Base-by-base conservation (phyloP, 331 rosid species). In the Pyrus hybrid region DNA sequence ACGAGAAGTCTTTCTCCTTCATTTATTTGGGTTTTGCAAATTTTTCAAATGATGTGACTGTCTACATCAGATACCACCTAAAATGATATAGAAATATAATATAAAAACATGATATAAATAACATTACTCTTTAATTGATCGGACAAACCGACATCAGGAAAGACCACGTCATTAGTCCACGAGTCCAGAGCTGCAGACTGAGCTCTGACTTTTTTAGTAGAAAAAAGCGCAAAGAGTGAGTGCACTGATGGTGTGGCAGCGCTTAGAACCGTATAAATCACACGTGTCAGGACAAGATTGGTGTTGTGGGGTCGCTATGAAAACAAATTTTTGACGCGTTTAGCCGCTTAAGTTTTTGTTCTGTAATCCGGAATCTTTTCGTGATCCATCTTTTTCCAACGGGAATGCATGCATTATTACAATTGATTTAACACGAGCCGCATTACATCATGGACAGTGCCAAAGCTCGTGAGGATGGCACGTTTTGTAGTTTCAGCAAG, bases 391-490 rank as follows among this genome's bases (percentile, higher is more conserved):
- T 67, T 81, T 58, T 43, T 22, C 70, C 77, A 71, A 73, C 80
- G 83, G 22, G 56, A 33, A 29, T 8, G 18, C 11, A 5, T 57
- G 85, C 74, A 80, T 80, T 70, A 84, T 84, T 80, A 37, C 71
- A 57, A 51, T 49, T 74, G 89, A 84, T 43, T 49, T 22, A 77
- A 73, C 80, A 64, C 33, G 63, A 65, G 57, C 67, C 35, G 65
- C 73, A 65, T 56, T 21, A n/a, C 25, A 68, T 23, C 57, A 70
- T 68, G 81, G 89, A 86, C 88, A 76, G 83, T 75, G 96, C 82
- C 90, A 82, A 89, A 70, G 84, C 97, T 89, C 97, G 97, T 91
- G 97, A 89, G 63, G 64, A 58, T 86, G 91, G 86, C 84, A 87
- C 1, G 37, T 49, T 45, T 61, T 9, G 78, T 76, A 67, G 29